Conservation (phyloP, 768 basidiomycete species). For the Sutorius australiensis region DNA sequence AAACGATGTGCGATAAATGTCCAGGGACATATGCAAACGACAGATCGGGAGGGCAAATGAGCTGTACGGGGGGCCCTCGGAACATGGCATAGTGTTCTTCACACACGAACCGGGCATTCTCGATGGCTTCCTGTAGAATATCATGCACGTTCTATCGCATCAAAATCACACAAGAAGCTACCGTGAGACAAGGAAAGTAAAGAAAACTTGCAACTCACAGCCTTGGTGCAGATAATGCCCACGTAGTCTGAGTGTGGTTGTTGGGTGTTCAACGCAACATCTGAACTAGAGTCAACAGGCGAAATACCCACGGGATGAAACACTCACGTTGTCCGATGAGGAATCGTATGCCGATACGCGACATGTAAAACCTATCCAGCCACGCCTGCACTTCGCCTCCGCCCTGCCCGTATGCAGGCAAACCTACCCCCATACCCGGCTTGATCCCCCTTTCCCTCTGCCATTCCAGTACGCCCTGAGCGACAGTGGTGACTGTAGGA, state of each 20-base stretch:
- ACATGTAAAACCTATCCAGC: constrained; percentile 97
- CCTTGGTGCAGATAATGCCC: constrained; percentile 93
- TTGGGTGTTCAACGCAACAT: constrained; percentile 90
- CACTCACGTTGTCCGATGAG: constrained; percentile 89
- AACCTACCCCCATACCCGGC: constrained; percentile 23
- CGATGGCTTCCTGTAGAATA: constrained; percentile 95
- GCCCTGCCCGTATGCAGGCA: constrained; percentile 49
- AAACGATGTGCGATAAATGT: constrained; percentile 93
- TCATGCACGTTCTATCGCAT: constrained; percentile 78
- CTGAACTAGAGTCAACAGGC: constrained; percentile 35
- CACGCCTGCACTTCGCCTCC: constrained; percentile 91
- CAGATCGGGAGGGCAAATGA: constrained; percentile 86
- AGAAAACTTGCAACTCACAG: constrained; percentile 46
- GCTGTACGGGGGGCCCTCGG: constrained; percentile 91
- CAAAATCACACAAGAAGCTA: not conserved
- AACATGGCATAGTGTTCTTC: constrained; percentile 97
- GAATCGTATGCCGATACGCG: constrained; percentile 91
- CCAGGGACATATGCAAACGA: constrained; percentile 94
- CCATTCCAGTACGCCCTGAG: constrained; percentile 96
- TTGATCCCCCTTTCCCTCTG: constrained; percentile 50
- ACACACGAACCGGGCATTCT: constrained; percentile 92
- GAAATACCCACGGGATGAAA: not conserved
- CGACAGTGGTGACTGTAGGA: constrained; percentile 95
- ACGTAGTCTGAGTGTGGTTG: constrained; percentile 89
- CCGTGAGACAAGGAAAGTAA: not conserved